Evolutionary conservation across 306 rosid genomes (phyloP).

Genomic region (Vigna radiata): DNA sequence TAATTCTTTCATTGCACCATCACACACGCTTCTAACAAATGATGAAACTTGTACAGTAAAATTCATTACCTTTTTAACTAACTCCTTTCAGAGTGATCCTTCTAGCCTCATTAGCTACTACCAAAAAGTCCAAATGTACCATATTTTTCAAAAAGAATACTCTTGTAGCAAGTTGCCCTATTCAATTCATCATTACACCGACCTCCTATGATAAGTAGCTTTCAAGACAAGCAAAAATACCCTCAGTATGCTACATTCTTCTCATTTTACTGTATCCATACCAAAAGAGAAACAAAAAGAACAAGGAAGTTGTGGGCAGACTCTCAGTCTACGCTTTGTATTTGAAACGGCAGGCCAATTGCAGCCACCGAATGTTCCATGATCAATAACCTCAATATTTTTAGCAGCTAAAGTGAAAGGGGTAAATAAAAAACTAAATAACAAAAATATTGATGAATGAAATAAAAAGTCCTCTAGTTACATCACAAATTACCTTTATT

Average conservation of each 20-base stretch:
- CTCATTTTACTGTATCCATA: not conserved
- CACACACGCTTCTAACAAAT: too few species aligned
- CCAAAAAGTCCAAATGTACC: too few species aligned
- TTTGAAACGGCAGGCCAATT: constrained; percentile 41
- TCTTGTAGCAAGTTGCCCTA: too few species aligned
- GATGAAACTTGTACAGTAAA: too few species aligned
- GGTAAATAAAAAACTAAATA: constrained; percentile 12
- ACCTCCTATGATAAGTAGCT: too few species aligned
- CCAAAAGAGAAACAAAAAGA: not conserved
- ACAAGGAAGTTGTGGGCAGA: not conserved
- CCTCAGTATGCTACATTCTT: not conserved
- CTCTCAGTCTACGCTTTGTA: constrained; percentile 4
- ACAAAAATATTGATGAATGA: constrained; percentile 63
- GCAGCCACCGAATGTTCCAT: constrained; percentile 43
- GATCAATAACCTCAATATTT: constrained; percentile 35
- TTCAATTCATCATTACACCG: too few species aligned
- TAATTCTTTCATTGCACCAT: too few species aligned
- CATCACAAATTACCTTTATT: constrained; percentile 74
- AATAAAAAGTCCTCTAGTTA: constrained; percentile 54
- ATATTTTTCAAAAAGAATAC: too few species aligned
- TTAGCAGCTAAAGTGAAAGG: constrained; percentile 15
- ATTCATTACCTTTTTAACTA: too few species aligned
- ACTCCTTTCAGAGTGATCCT: too few species aligned
- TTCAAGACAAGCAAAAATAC: too few species aligned
- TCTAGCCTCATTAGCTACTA: too few species aligned